Evolutionary conservation across 192 early-diverging fungal species (phyloP), one percentile per base, ranked within the genome.

Genomic region (Coemansia sp.): DNA sequence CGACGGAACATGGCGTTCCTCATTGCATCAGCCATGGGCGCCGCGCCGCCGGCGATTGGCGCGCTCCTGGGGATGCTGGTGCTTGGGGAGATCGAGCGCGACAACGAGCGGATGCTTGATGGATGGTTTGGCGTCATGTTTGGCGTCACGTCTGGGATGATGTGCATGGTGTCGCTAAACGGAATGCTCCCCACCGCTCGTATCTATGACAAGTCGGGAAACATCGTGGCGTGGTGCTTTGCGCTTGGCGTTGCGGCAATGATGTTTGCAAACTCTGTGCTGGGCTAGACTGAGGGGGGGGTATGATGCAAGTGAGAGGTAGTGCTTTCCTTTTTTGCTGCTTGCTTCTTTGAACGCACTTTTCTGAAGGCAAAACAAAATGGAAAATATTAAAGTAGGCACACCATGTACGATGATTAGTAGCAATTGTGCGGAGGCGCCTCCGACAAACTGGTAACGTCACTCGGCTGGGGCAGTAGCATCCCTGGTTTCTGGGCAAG

Each of bases 161-260:
- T 76, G 75, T 71, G 75, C 68, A 76, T 76, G 75, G 75, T 76
- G 0, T 55, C 75, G 45, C 66, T 76, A 9, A 76, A 76, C 43
- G 75, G 75, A 33, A 76, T 76, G 75, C 69, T 76, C 44, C 75
- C 75, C 4, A 76, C 75, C 6, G 75, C 75, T 9, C 75, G 75
- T 39, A 76, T 76, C 36, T 76, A 76, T 58, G 68, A 76, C 68
- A 70, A 69, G 48, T 70, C 75, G 0, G 75, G 75, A 11, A 76
- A 76, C 33, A 62, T 76, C 35, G 75, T 76, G 34, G 75, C 75
- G 4, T 76, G 75, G 75, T 76, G 64, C 52, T 76, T 76, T 68
- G 75, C 75, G 8, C 44, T 76, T 59, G 75, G 75, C 45, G 68
- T 76, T 21, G 75, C 75, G 11, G 58, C 68, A 20, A 76, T 76